Evolutionary conservation across 345 rosid species (phyloP), one percentile per base, ranked within the genome.

Genomic region (Boechera divaricarpa): DNA sequence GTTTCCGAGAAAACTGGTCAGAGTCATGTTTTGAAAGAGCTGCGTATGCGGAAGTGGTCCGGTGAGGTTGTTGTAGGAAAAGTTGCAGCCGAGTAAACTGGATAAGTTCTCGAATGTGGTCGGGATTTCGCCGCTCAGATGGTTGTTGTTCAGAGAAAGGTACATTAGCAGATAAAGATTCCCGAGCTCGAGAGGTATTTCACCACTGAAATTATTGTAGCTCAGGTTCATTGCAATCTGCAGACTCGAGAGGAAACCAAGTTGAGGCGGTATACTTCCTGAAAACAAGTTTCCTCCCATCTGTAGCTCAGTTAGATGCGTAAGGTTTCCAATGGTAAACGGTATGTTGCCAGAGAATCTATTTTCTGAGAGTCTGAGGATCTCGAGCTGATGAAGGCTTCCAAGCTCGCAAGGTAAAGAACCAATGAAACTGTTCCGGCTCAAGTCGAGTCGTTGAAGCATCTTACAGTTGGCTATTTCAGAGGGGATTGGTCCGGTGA

Each of bases 141-240:
- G 84, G 71, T 95, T 95, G 87, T 88, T 87, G 76, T 91, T 87
- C 31, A 95, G 90, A 60, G 86, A 70, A 47, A 95, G 91, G 66
- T 73, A 83, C 79, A 87, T 94, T 45, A 95, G 76, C 51, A 88
- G 68, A 63, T 75, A 63, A 59, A 95, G 97, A 77, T 86, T 81
- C 51, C 98, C 99, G 16, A 95, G 90, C 81, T 92, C 88, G 0
- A 76, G 74, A 1, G 99, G 98, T 74, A 95, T 87, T 9, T 79
- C 75, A n/a, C 99, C 91, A 3, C 80, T 82, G 68, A 95, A 87
- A 12, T 78, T 77, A 48, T 95, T 95, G 76, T 85, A 82, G 77
- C 99, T 95, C 72, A 95, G 87, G 80, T 95, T 95, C 91, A 95
- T 69, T 15, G 96, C 95, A 69, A 95, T 95, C 77, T 92, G 99